phyloP scores from a whole-genome alignment of 805 yeast species.

The Sungouiozyma ichnusensis region DNA sequence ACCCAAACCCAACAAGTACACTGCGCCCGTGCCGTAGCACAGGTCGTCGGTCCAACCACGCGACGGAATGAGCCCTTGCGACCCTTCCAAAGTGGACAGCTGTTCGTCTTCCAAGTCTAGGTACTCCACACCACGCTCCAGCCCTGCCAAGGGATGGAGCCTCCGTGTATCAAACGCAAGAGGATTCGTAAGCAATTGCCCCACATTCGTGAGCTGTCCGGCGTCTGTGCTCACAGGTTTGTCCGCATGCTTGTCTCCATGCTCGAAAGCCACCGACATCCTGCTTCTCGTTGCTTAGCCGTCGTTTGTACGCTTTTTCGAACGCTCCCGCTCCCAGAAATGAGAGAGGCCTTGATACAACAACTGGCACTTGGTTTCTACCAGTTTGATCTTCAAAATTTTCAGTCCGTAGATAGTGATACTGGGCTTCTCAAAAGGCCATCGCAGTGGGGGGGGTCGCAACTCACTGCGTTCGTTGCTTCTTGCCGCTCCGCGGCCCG shows the following conservation, averaged over 20 bases:
- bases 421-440: conserved; percentile 8
- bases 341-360: too few species aligned
- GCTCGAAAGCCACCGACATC: conserved; percentile 2
- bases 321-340: too few species aligned
- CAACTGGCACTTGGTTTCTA: too few species aligned
- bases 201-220: conserved; percentile 28
- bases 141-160: conserved; percentile 87
- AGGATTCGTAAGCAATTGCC: conserved; percentile 49
- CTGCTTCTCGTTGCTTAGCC: neutral
- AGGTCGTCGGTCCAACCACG: conserved; percentile 96
- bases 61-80: conserved; percentile 87
- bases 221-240: neutral
- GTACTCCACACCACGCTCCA: conserved; percentile 82
- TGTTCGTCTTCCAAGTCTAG: conserved; percentile 82
- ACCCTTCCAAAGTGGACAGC: conserved; percentile 67
- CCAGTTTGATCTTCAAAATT: too few species aligned
- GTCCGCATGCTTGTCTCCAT: neutral
- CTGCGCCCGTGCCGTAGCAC: conserved; percentile 96
- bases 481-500: too few species aligned
- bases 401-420: conserved; percentile 5
- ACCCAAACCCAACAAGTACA: conserved; percentile 78
- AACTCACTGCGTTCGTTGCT: too few species aligned
- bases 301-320: too few species aligned
- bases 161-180: conserved; percentile 52
- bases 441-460: too few species aligned